Evolutionary conservation across 768 basidiomycete species (phyloP), one percentile per base, ranked within the genome.

Genomic region (Trametes meyenii): DNA sequence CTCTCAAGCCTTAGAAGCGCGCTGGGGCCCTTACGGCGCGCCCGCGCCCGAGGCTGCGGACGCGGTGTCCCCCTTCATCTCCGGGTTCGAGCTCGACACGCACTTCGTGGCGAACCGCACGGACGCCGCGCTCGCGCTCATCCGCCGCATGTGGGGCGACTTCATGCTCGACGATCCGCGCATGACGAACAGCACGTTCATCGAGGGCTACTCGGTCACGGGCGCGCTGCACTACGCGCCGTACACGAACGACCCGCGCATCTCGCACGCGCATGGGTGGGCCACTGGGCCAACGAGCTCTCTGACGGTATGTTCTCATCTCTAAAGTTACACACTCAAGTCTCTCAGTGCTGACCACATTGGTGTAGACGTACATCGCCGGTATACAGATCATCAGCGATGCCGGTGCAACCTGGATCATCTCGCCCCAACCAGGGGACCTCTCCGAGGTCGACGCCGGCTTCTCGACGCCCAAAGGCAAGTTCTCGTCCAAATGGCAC

Each of bases 161-260:
- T 64, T 64, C 57, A 64, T 64, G 62, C 62, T 64, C 24, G 62
- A 60, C 58, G 62, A 64, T 58, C 58, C 62, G 50, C 62, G 62
- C 45, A 64, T 64, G 62, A 64, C 62, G 54, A 64, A 64, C 58
- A 64, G 62, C 62, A 64, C 62, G 53, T 64, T 64, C 62, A 60
- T 64, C 54, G 62, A 64, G 62, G 62, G 62, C 24, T 64, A 64
- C 36, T 59, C 62, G 16, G 38, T 46, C 33, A 52, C 48, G 6
- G 62, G 62, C 43, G 58, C 42, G 49, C 54, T 64, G 54, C 62
- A 64, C 55, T 64, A 64, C 49, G 62, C 62, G 35, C 62, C 62
- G 35, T 64, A 64, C 35, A 17, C 53, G 24, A 56, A 64, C 50
- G 62, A 64, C 54, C 49, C 62, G n/a, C 53, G 62, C 12, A 64